phyloP scores from a whole-genome alignment of 2,329 filamentous ascomycete species.

The Pseudogymnoascus sp. region DNA sequence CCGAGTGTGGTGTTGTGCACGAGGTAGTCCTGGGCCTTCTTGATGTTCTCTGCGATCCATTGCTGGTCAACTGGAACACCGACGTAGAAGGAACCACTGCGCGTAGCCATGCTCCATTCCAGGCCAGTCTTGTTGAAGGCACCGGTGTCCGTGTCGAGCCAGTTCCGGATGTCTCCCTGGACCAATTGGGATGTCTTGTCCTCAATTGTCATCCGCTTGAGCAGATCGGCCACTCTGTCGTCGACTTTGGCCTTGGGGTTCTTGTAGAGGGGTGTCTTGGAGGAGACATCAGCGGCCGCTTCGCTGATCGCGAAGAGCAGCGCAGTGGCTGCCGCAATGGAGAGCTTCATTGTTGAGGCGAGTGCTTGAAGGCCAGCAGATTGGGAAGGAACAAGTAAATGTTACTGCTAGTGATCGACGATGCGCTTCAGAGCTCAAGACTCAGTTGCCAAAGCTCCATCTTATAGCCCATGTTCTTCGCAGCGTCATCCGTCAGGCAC shows the following conservation, averaged over 20 bases:
- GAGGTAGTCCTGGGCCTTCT: constrained; percentile 62
- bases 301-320: constrained; percentile 7
- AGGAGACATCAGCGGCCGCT: not conserved
- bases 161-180: constrained; percentile 66
- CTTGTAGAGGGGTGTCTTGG: constrained; percentile 50
- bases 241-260: constrained; percentile 56
- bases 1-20: constrained; percentile 60
- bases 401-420: not conserved
- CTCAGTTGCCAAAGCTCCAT: not conserved
- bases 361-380: not conserved
- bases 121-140: constrained; percentile 63
- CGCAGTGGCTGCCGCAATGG: constrained; percentile 5
- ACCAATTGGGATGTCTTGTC: constrained; percentile 67
- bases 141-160: constrained; percentile 62
- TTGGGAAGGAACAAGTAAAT: not conserved
- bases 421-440: not conserved
- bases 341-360: constrained; percentile 7
- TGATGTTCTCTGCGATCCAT: constrained; percentile 57
- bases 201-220: constrained; percentile 66
- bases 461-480: not conserved
- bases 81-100: constrained; percentile 60
- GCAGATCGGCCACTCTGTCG: constrained; percentile 58
- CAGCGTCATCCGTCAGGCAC: constrained; percentile 7
- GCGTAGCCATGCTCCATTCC: constrained; percentile 52
- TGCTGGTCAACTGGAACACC: constrained; percentile 60